Base-by-base conservation (phyloP, 1,139 yeast species). In the Blastobotrys illinoisensis region DNA sequence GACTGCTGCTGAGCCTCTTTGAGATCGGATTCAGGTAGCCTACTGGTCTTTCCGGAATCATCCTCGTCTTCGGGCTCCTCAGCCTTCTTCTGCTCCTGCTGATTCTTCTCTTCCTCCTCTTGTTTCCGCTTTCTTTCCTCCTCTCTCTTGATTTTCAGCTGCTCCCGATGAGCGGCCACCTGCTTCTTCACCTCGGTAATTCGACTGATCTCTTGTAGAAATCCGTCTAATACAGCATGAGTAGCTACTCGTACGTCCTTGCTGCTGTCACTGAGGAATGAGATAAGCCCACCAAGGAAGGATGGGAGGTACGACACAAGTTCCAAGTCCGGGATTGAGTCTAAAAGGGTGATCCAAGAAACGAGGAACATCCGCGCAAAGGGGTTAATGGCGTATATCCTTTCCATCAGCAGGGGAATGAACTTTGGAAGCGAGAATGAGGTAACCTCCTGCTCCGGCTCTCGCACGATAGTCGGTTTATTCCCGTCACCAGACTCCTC, bases 351-450 rank as follows among this genome's bases (percentile, higher is more conserved):
- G 51, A 95, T 79, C 99, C 99, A 95, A 51, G 95, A 86, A 9
- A 93, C 93, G 58, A 95, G 74, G 64, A 93, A 93, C 73, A 90
- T 86, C 61, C 96, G 80, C 0, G 98, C 91, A 67, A 88, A 88
- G 3, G 98, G 97, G 63, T 93, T 95, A 43, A 88, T 85, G 1
- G 93, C 93, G 66, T 89, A 89, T 73, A 95, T 88, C 61, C 99
- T 77, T 68, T 95, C 99, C 62, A 88, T 82, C 50, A 95, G 74
- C 7, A 95, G 76, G 0, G 99, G 99, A 46, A 95, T 88, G 70
- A 95, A 95, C 64, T 86, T 86, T 0, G 90, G 87, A 50, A 95
- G 74, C 9, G 95, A 86, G 65, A 95, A 93, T 0, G 97, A 95
- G 54, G 83, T 79, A 56, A 80, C 80, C 9, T 84, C 77, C 46